Conservation (phyloP, 2,329 filamentous ascomycete species). For the Penicillium sp. region DNA sequence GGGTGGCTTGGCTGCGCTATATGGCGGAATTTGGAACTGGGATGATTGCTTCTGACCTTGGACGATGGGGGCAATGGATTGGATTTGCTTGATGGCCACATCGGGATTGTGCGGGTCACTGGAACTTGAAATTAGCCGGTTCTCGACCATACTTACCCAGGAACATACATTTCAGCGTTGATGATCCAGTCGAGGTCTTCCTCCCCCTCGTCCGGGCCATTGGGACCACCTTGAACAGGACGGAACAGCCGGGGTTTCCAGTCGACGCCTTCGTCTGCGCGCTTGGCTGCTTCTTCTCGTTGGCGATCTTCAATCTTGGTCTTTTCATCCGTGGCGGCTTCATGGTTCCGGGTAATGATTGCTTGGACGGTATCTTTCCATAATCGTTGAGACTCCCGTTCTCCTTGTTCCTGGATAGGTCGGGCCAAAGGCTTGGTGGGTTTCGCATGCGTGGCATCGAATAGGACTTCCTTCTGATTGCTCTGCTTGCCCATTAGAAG, state of each 20-base stretch:
- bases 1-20: slow-evolving; percentile 14
- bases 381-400: slow-evolving; percentile 80
- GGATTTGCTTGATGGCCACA: slow-evolving; percentile 72
- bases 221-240: slow-evolving; percentile 62
- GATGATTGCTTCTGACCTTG: slow-evolving; percentile 61
- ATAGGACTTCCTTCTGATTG: slow-evolving; percentile 80
- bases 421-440: slow-evolving; percentile 67
- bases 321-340: slow-evolving; percentile 87
- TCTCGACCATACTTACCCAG: neutral
- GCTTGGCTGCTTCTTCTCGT: slow-evolving; percentile 75
- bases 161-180: slow-evolving; percentile 69
- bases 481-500: slow-evolving; percentile 53
- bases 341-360: slow-evolving; percentile 78
- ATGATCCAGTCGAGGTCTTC: slow-evolving; percentile 95
- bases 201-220: slow-evolving; percentile 69
- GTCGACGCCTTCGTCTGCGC: slow-evolving; percentile 70
- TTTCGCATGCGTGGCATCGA: slow-evolving; percentile 74
- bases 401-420: slow-evolving; percentile 77
- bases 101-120: slow-evolving; percentile 61
- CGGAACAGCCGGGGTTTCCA: slow-evolving; percentile 88
- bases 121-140: neutral
- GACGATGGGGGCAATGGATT: slow-evolving; percentile 78
- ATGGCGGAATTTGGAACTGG: slow-evolving; percentile 54
- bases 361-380: slow-evolving; percentile 79
- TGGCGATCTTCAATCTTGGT: slow-evolving; percentile 92